These are phyloP conservation scores for Kodamaea jinghongensis DNA, from an alignment of 805 yeast genomes.

Conservation along the genomic window DNA sequence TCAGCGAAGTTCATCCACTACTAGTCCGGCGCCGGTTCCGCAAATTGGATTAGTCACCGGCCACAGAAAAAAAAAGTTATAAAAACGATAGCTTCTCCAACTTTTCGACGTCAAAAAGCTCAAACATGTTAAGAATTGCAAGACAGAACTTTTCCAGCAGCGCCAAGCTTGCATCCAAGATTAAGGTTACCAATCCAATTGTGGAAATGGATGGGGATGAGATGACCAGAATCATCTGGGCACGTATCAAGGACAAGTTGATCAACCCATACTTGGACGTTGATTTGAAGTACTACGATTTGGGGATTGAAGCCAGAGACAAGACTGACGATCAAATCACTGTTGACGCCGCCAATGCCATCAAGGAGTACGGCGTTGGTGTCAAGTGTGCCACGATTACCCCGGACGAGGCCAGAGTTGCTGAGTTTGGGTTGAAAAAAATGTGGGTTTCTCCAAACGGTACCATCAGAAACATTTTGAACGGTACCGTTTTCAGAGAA, in stretches of 20 bases:
- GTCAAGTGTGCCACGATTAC: slow-evolving; percentile 98
- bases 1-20: too few relatives aligned
- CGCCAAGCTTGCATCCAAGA: slow-evolving; percentile 39
- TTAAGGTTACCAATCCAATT: slow-evolving; percentile 80
- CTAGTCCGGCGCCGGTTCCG: too few relatives aligned
- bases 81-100: too few relatives aligned
- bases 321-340: slow-evolving; percentile 87
- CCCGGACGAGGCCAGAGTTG: slow-evolving; percentile 95
- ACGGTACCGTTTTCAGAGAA: slow-evolving; percentile 96
- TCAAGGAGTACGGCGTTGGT: slow-evolving; percentile 84
- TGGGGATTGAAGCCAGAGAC: slow-evolving; percentile 85
- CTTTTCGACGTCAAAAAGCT: too few relatives aligned
- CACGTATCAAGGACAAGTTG: slow-evolving; percentile 79
- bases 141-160: slow-evolving; percentile 5
- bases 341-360: slow-evolving; percentile 85
- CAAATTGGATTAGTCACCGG: too few relatives aligned
- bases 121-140: slow-evolving; percentile 7
- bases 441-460: slow-evolving; percentile 99
- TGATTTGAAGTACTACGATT: slow-evolving; percentile 87
- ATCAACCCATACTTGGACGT: slow-evolving; percentile 82
- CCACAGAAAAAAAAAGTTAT: too few relatives aligned
- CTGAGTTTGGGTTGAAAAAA: slow-evolving; percentile 85
- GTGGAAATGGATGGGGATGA: slow-evolving; percentile 99
- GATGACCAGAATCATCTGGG: slow-evolving; percentile 96
- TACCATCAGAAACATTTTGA: slow-evolving; percentile 90